Evolutionary conservation across 177 flowering plant genomes (phyloP).

Genomic region (Vitis hybrid): DNA sequence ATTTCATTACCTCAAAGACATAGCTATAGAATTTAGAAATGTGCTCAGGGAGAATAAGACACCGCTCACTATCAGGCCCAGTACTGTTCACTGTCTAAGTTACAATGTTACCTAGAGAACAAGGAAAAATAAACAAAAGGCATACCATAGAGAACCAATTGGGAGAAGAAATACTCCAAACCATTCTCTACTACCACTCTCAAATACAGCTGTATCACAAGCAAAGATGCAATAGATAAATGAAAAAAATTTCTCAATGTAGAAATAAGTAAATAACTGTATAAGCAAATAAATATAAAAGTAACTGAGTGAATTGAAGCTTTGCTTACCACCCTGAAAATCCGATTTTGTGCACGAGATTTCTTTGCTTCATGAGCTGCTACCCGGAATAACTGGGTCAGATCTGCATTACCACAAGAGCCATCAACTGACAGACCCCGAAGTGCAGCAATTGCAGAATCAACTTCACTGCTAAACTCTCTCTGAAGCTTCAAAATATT

Average conservation of each 20-base stretch:
- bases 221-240: no score
- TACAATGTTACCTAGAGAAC: background rate
- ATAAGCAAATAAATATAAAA: background rate
- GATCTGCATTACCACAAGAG: slow-evolving; percentile 68
- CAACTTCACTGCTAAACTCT: slow-evolving; percentile 82
- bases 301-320: background rate
- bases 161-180: no score
- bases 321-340: slow-evolving; percentile 73
- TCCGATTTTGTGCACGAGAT: slow-evolving; percentile 75
- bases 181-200: no score
- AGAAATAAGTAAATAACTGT: slow-evolving; percentile 2
- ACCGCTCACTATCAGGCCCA: background rate
- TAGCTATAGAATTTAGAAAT: background rate
- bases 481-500: slow-evolving; percentile 53
- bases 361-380: slow-evolving; percentile 94
- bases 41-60: background rate
- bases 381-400: slow-evolving; percentile 67
- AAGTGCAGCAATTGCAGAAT: slow-evolving; percentile 53
- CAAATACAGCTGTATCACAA: no score
- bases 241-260: no score
- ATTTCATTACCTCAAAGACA: background rate
- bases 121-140: no score
- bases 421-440: slow-evolving; percentile 55
- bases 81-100: background rate
- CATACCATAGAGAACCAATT: no score